Evolutionary conservation across 345 rosid species (phyloP).

Genomic region (Microcos paniculata): DNA sequence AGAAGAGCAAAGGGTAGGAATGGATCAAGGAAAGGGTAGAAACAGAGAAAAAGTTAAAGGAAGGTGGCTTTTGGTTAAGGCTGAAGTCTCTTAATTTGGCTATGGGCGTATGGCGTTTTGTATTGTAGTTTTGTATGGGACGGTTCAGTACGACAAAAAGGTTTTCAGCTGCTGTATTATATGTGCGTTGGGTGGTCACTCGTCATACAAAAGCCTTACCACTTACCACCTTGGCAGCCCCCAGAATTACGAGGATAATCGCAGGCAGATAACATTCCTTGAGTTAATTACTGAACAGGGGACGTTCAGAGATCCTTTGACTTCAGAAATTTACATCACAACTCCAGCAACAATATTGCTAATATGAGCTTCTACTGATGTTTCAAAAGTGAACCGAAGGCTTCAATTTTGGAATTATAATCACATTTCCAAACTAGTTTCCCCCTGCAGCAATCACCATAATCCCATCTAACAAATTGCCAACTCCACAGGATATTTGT

Average conservation of each 20-base stretch:
- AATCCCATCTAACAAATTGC: background rate
- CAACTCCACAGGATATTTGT: background rate
- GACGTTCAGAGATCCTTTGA: background rate
- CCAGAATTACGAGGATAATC: background rate
- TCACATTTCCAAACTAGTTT: background rate
- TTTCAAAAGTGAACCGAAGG: background rate
- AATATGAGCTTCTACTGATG: background rate
- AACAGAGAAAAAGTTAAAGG: constrained; percentile 5
- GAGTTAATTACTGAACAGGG: background rate
- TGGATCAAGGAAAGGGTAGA: background rate
- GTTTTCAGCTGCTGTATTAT: background rate
- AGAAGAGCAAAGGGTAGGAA: background rate
- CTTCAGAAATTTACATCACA: background rate
- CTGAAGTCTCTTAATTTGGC: background rate
- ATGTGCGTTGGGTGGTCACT: background rate
- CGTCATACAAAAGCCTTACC: background rate
- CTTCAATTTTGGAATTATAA: background rate
- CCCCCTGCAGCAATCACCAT: background rate
- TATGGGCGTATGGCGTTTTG: background rate
- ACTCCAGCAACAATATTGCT: background rate
- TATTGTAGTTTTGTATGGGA: background rate
- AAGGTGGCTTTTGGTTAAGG: background rate
- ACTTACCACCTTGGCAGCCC: too few relatives aligned
- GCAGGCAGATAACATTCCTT: background rate
- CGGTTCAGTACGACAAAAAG: constrained; percentile 1